Evolutionary conservation across 2,329 filamentous ascomycete species (phyloP), one percentile per base, ranked within the genome.

Genomic region (Penicillium sp.): DNA sequence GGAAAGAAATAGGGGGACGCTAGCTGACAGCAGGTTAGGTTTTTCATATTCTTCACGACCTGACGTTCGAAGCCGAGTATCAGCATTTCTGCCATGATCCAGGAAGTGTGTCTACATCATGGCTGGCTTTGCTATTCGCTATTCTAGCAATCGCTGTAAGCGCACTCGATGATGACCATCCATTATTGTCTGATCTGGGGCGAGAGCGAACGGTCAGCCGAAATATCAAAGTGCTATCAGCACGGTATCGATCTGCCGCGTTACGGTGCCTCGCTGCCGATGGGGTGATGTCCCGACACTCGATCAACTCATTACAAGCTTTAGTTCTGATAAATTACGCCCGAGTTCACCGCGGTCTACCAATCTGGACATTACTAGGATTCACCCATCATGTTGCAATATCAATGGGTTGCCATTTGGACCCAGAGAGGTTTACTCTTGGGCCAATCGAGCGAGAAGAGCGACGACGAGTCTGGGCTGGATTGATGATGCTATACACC

Each of bases 21-120:
- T 55, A 63, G 65, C 53, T 55, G 36, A 58, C 25, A 15, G 21
- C 4, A 13, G 25, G 13, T 16, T 39, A 71, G 69, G 63, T 77
- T 13, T 77, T 76, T 48, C 75, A 77, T 61, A 70, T 77, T 44
- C 69, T 77, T 10, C 75, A 77, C 50, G 74, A 77, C 54, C 65
- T 74, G 44, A 75, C 73, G 4, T 77, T 77, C 38, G 68, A 75
- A 36, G 68, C 67, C 15, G 72, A 76, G 53, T 77, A 76, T 57
- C 67, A 70, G 39, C 65, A 68, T 19, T 77, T 77, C 50, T 68
- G 68, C 34, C 68, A 74, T 55, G 68, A 72, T 36, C 68, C 73
- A 0, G 60, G 63, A 49, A 71, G 70, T 41, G 73, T 74, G 6
- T 69, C 72, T 6, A 68, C 68, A 2, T 68, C 73, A 45, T 76